These are phyloP conservation scores for Thymus mandschuricus DNA, from an alignment of 257 asterid genomes.

Conservation along the genomic window DNA sequence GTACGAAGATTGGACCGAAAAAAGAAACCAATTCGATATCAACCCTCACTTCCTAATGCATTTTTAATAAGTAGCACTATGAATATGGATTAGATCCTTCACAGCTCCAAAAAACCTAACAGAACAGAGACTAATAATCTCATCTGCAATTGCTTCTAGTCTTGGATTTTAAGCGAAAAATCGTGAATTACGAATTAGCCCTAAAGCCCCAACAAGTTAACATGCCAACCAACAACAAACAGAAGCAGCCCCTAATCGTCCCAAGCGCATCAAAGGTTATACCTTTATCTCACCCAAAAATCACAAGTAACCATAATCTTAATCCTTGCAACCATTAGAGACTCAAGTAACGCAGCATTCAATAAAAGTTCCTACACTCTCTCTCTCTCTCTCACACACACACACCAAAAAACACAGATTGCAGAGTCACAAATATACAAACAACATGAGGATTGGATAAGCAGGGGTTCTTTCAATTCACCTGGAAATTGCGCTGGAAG, in stretches of 20 bases:
- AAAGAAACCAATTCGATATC: background rate
- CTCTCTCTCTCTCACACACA: too few species aligned
- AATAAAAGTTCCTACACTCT: too few species aligned
- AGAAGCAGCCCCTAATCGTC: slow-evolving; percentile 28
- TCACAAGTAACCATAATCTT: slow-evolving; percentile 3
- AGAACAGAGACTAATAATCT: slow-evolving; percentile 3
- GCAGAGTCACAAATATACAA: background rate
- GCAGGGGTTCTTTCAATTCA: slow-evolving; percentile 21
- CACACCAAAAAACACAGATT: too few species aligned
- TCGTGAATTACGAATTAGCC: background rate
- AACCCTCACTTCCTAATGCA: background rate
- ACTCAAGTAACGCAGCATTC: background rate
- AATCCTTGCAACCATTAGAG: slow-evolving; percentile 6
- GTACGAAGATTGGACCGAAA: background rate
- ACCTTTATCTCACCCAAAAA: background rate
- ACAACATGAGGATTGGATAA: background rate
- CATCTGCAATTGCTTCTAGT: background rate
- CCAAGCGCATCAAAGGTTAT: slow-evolving; percentile 32
- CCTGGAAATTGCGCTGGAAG: slow-evolving; percentile 98
- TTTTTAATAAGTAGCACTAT: background rate
- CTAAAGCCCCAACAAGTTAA: background rate
- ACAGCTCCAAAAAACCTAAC: background rate
- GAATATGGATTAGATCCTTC: background rate
- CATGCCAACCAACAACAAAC: background rate
- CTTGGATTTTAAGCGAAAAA: background rate